Evolutionary conservation across 2,329 filamentous ascomycete genomes (phyloP), one percentile per base, ranked within the genome.

Genomic region (Incumbomyces lentus): DNA sequence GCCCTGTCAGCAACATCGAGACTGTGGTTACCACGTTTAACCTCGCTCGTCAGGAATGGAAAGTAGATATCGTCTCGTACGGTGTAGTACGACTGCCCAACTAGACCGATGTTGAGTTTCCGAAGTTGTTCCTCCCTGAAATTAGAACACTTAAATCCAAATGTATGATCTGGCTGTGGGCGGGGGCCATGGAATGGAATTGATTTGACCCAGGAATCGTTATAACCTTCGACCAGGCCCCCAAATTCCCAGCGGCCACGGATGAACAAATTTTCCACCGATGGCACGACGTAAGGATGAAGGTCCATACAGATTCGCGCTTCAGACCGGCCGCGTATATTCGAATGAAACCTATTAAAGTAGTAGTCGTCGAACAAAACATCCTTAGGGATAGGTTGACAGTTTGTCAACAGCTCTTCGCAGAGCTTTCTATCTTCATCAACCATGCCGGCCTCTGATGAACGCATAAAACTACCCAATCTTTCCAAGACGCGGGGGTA

Each of bases 251-350:
- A n/a, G 31, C n/a, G 31, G n/a, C 31, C 31, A 32, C 10, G n/a
- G 31, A n/a, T n/a, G 10, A 8, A 32, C 8, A 32, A n/a, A 32
- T 10, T 8, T n/a, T 32, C 31, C 10, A n/a, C 10, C 31, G 31
- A 32, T n/a, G 31, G 31, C 31, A 32, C 31, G 10, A 32, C 10
- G 10, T 10, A n/a, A 8, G 31, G 31, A 8, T 8, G 8, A n/a
- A 32, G 31, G 31, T 32, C 31, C n/a, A 8, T 8, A 32, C n/a
- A 32, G 31, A 32, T n/a, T n/a, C 31, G 8, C 10, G 31, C 31
- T 32, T 32, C 31, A n/a, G 44, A 49, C 30, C 42, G 41, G 26
- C 35, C 41, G 37, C 26, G 34, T 31, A 49, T 11, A n/a, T n/a
- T n/a, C n/a, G n/a, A n/a, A n/a, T n/a, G n/a, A n/a, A n/a, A n/a